Base-by-base conservation (phyloP, 192 early-diverging fungal species). In the Umbelopsis isabellina region DNA sequence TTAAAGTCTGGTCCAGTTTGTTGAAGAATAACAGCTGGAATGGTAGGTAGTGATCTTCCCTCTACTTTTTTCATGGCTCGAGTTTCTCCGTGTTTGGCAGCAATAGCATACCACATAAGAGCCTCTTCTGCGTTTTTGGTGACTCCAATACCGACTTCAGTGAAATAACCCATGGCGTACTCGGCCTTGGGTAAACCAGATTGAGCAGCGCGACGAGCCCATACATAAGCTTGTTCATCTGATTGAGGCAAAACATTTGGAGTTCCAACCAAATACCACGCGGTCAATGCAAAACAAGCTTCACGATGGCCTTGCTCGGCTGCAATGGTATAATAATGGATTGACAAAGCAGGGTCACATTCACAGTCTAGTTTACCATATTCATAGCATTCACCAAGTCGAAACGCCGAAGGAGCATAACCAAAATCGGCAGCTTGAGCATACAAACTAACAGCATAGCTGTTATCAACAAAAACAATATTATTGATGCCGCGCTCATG, bases 261-360 rank as follows among this genome's bases (percentile, higher is more conserved):
- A 11, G 79, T 79, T 1, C 89, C 89, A 2, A 89, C 88, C n/a
- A 90, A 67, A 72, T 90, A 90, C 89, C 89, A 90, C 33, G 86
- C 84, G 1, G 88, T 83, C 18, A 90, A 64, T 5, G 85, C 88
- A 72, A 90, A 86, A 46, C 85, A 84, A 25, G 87, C 83, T 61
- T 90, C 89, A 6, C 82, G 80, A 68, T 90, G 86, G 25, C 87
- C 85, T 67, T 86, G 80, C 69, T 88, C 82, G 4, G 89, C 88
- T 1, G 87, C 89, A 55, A 86, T 75, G 18, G 85, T 88, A 68
- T 89, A 90, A 55, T 82, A 91, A 64, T 86, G 84, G 45, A 85
- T 79, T 0, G 83, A 83, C 15, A 85, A 70, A 15, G 81, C 83
- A 11, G 88, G 76, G 48, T 88, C 88, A 44, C 75, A 79, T 21